phyloP scores from a whole-genome alignment of 768 basidiomycete genomes.

The Tricholoma sp. region DNA sequence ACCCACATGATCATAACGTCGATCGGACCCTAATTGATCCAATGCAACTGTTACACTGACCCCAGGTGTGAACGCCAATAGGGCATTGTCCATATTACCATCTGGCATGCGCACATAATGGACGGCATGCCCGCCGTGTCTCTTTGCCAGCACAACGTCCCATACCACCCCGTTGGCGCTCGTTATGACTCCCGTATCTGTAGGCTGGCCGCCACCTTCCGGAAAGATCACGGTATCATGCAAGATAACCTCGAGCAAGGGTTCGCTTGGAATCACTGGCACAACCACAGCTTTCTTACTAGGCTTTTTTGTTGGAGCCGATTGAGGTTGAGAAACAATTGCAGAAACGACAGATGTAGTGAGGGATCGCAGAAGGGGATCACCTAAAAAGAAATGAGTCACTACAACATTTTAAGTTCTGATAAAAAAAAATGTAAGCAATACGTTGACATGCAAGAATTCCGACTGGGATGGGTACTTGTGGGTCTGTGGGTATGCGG shows the following conservation, averaged over 20 bases:
- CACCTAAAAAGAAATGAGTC: constrained; percentile 37
- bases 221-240: constrained; percentile 80
- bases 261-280: constrained; percentile 36
- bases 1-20: constrained; percentile 72
- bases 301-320: constrained; percentile 40
- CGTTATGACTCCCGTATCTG: constrained; percentile 60
- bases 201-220: constrained; percentile 78
- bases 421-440: constrained; percentile 7
- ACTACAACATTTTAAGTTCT: constrained; percentile 1
- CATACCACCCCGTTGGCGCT: constrained; percentile 41
- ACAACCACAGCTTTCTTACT: constrained; percentile 50
- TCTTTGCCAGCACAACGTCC: constrained; percentile 60
- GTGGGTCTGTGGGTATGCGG: constrained; percentile 44
- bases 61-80: constrained; percentile 46
- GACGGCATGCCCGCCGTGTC: constrained; percentile 68
- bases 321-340: constrained; percentile 39
- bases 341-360: constrained; percentile 52
- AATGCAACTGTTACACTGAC: constrained; percentile 47
- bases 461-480: constrained; percentile 61
- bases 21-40: constrained; percentile 53
- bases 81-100: constrained; percentile 35
- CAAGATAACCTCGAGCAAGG: constrained; percentile 60
- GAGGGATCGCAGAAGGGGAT: constrained; percentile 61
- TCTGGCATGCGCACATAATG: constrained; percentile 56
- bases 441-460: constrained; percentile 76